Base-by-base conservation (phyloP, 345 rosid species). In the Odontarrhena argentea region DNA sequence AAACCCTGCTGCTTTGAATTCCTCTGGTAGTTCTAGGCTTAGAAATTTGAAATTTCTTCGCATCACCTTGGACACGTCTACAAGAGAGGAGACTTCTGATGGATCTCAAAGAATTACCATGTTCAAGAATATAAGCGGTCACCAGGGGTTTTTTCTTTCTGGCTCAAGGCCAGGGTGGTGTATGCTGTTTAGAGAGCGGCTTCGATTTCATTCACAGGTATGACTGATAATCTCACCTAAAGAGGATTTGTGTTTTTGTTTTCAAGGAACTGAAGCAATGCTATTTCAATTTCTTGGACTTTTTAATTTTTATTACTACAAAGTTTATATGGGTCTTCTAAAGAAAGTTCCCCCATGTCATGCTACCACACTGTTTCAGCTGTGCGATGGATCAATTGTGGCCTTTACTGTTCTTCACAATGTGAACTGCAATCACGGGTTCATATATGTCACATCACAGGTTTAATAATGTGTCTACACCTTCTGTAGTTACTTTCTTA, bases 361-460 rank as follows among this genome's bases (percentile, higher is more conserved):
- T 68, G 76, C 73, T 70, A 38, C 48, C 36, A 10, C 50, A n/a
- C 71, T 59, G 52, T 69, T 57, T 56, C 96, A 91, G 99, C 81
- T 88, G 55, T 91, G 97, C 75, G 96, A 91, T 68, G 96, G 99
- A 71, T 74, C 95, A 63, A 88, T 94, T 67, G 87, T 76, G 12
- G 99, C 99, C 66, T 94, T 94, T 79, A 91, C 97, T 60, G 99
- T 91, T 79, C 96, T 94, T 76, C 96, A 91, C 80, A 94, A 89
- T 71, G 97, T 94, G 56, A 94, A 94, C 65, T 94, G 97, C 73
- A 94, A 88, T 76, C 96, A 81, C 60, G 97, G 99, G 70, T 84
- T 94, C 82, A 88, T 94, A 67, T 88, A 88, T 73, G 97, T 88
- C 53, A 91, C 99, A 40, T 87, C 96, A 41, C 87, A 91, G 96